A percentile compares a stretch with the other conserved stretches of the same genome.
Conservation (phyloP, 2,329 filamentous ascomycete species). For the Thelonectria rubi region DNA sequence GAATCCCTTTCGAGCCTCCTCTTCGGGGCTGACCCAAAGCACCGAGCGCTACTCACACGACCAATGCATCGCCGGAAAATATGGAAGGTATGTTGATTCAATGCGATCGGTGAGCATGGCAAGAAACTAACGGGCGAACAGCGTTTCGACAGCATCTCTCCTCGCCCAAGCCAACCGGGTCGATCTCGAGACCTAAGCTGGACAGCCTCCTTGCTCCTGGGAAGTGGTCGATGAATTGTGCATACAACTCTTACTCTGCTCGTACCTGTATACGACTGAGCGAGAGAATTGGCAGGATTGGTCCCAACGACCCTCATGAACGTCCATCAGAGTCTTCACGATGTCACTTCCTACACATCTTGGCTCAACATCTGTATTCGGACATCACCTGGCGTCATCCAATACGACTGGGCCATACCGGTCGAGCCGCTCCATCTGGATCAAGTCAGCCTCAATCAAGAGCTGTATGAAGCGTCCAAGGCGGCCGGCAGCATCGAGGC, state of each 20-base stretch:
- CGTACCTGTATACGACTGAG: constrained; percentile 37
- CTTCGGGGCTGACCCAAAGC: constrained; percentile 44
- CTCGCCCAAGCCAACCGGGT: constrained; percentile 39
- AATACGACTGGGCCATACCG: constrained; percentile 42
- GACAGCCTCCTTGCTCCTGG: constrained; percentile 44
- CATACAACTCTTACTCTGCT: constrained; percentile 36
- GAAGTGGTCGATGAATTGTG: constrained; percentile 43
- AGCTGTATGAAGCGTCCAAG: constrained; percentile 30
- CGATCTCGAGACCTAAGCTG: constrained; percentile 34
- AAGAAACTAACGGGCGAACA: constrained; percentile 24
- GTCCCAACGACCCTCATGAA: constrained; percentile 14
- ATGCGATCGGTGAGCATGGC: background rate
- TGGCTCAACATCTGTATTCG: constrained; percentile 45
- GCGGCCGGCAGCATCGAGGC: constrained; percentile 3
- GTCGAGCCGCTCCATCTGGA: constrained; percentile 39
- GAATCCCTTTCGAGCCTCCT: constrained; percentile 43
- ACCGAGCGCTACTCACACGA: constrained; percentile 34
- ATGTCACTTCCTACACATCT: constrained; percentile 43
- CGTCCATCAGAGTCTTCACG: constrained; percentile 42
- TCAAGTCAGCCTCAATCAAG: constrained; percentile 36
- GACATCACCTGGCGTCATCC: constrained; percentile 37
- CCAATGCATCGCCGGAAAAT: constrained; percentile 39
- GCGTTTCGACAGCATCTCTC: constrained; percentile 44
- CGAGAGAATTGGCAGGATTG: constrained; percentile 23
- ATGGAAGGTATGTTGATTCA: constrained; percentile 40